These are phyloP conservation scores for Cryphonectria radicalis DNA, from an alignment of 2,329 filamentous ascomycete species.

Conservation along the genomic window DNA sequence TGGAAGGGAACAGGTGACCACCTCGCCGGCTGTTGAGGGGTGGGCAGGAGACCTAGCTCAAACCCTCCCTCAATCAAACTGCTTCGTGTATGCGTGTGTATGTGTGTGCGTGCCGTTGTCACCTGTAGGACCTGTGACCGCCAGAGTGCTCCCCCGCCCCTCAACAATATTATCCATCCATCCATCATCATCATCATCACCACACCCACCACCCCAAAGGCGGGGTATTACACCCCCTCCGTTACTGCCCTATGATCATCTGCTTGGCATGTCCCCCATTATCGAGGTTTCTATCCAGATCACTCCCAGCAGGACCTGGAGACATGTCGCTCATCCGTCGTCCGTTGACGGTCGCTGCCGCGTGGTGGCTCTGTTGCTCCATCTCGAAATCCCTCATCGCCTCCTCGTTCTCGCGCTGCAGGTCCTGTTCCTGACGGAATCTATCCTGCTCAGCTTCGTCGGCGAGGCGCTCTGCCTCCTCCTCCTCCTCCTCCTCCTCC, in stretches of 20 bases:
- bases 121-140: background rate
- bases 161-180: background rate
- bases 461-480: conserved; percentile 57
- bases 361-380: conserved; percentile 38
- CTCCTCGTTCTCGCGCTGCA: conserved; percentile 45
- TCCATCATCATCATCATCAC: background rate
- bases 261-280: conserved; percentile 18
- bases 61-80: background rate
- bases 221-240: background rate
- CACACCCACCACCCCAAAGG: background rate
- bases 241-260: conserved; percentile 24
- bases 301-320: conserved; percentile 11
- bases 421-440: conserved; percentile 40
- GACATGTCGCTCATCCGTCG: conserved; percentile 1
- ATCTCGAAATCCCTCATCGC: conserved; percentile 43
- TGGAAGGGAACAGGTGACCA: background rate
- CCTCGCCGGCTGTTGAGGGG: background rate
- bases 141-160: background rate
- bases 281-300: conserved; percentile 16
- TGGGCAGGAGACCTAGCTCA: background rate
- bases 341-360: conserved; percentile 14
- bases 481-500: conserved; percentile 55
- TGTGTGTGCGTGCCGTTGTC: conserved; percentile 6
- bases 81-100: background rate
- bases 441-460: conserved; percentile 48